Conservation (phyloP, 2,329 filamentous ascomycete species). For the Alternaria arbusti region DNA sequence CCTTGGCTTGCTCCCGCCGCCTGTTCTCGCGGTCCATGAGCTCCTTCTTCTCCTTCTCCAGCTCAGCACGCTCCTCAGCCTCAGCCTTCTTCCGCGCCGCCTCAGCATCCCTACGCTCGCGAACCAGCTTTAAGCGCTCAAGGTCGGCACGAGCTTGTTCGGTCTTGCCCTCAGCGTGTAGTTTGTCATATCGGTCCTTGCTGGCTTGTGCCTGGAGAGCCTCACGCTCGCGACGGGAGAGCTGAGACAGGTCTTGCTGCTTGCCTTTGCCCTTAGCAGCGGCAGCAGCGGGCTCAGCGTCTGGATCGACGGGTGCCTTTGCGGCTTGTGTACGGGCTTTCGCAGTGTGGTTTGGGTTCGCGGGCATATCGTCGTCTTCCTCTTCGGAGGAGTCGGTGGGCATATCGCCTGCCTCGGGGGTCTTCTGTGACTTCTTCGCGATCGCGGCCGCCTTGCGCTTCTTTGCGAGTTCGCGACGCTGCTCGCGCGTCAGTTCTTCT, state of each 20-base stretch:
- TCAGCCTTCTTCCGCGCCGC: conserved; percentile 79
- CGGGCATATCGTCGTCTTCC: conserved; percentile 72
- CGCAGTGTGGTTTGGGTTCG: conserved; percentile 85
- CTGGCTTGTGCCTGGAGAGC: conserved; percentile 85
- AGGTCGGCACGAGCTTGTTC: conserved; percentile 92
- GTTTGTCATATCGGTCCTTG: conserved; percentile 87
- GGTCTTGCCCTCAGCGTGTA: conserved; percentile 94
- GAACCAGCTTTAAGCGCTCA: conserved; percentile 79
- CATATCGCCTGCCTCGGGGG: conserved; percentile 83
- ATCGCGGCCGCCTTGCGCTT: conserved; percentile 90
- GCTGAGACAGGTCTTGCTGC: conserved; percentile 60
- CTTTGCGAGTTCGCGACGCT: conserved; percentile 86
- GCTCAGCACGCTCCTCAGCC: conserved; percentile 57
- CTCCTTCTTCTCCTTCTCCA: conserved; percentile 63
- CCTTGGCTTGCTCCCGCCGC: conserved; percentile 55
- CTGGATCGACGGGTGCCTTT: conserved; percentile 51
- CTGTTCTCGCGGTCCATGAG: conserved; percentile 56
- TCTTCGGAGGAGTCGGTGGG: conserved; percentile 73
- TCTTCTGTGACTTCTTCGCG: conserved; percentile 72
- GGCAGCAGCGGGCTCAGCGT: conserved; percentile 60
- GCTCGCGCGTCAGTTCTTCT: conserved; percentile 77
- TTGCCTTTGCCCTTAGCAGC: conserved; percentile 61
- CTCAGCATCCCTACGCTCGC: conserved; percentile 85
- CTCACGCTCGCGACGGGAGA: conserved; percentile 74
- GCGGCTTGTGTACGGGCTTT: conserved; percentile 72